Conservation (phyloP, 2,329 filamentous ascomycete species). For the Microdochium paspali region DNA sequence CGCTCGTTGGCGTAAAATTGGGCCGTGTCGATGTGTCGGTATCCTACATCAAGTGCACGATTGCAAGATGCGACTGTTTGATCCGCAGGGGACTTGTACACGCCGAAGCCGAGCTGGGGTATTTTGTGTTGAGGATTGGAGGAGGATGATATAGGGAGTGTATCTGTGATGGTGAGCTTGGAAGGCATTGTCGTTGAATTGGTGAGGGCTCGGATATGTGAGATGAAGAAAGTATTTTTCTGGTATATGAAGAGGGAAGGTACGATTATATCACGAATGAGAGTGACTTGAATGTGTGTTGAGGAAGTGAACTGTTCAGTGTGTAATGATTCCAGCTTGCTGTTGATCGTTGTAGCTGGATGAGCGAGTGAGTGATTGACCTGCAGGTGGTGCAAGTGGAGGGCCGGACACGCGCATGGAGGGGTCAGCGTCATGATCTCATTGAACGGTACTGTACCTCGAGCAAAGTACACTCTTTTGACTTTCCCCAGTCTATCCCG, state of each 20-base stretch:
- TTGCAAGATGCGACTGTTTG: conserved; percentile 49
- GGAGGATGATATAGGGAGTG: conserved; percentile 38
- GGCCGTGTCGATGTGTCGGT: conserved; percentile 58
- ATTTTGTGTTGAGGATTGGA: conserved; percentile 33
- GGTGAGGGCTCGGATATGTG: too few species aligned
- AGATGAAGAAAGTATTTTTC: too few species aligned
- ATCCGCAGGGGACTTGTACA: conserved; percentile 49
- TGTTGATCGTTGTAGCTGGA: too few species aligned
- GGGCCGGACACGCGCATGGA: conserved; percentile 5
- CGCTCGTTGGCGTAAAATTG: conserved; percentile 56
- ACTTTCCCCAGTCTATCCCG: too few species aligned
- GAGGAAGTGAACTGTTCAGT: too few species aligned
- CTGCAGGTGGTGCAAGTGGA: not conserved
- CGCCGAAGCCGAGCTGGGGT: conserved; percentile 62
- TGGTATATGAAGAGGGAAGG: too few species aligned
- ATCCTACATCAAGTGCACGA: conserved; percentile 46
- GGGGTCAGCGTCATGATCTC: not conserved
- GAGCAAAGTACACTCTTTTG: not conserved
- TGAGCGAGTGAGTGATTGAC: too few species aligned
- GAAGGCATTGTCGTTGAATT: not conserved
- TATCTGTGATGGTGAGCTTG: conserved; percentile 26
- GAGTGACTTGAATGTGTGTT: too few species aligned
- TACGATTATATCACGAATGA: too few species aligned
- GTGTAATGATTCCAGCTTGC: too few species aligned
- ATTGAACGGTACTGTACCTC: not conserved